Base-by-base conservation (phyloP, 495 filamentous ascomycete genomes). In the Pyrenula massariospora region DNA sequence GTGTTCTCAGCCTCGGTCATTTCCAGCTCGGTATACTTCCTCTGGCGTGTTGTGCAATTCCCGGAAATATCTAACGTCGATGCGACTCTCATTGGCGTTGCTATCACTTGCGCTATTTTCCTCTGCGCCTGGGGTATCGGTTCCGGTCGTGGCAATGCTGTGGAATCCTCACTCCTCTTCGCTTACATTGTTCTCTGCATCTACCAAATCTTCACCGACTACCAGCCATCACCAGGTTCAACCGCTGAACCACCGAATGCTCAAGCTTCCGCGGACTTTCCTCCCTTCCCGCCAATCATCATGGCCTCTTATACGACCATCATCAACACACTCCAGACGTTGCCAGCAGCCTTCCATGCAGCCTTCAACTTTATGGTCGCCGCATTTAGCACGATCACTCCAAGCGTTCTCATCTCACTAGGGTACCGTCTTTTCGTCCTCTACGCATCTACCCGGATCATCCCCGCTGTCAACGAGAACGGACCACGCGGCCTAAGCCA, bases 141-240 rank as follows among this genome's bases (percentile, higher is more conserved):
- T 58, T 93, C 87, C 61, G 93, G 93, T 10, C 85, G 91, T 62
- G 93, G 93, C 53, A 98, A 96, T 65, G 88, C 91, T 2, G 89
- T 98, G 42, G 93, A 98, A 70, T 94, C 88, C 63, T 96, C 91
- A 15, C 77, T 98, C 21, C 81, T 98, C 31, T 96, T 98, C 66
- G 92, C 93, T 64, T 98, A 98, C 69, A 82, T 96, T 55, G 91
- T 95, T 12, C 84, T 98, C 58, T 96, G 91, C 75, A 86, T 96
- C 66, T 98, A 98, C 69, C 93, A 98, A 69, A 96, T 96, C 64
- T 98, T 98, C 71, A 98, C 93, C 49, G 93, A 98, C 66, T 98
- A 96, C 70, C 80, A 89, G 61, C 91, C 91, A 10, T 89, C 87
- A 2, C 66, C 80, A 12, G 73, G 77, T 49, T 77, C 78, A 1